These are phyloP conservation scores for Ophiostoma fasciatum DNA, from an alignment of 2,329 filamentous ascomycete species.

Conservation along the genomic window DNA sequence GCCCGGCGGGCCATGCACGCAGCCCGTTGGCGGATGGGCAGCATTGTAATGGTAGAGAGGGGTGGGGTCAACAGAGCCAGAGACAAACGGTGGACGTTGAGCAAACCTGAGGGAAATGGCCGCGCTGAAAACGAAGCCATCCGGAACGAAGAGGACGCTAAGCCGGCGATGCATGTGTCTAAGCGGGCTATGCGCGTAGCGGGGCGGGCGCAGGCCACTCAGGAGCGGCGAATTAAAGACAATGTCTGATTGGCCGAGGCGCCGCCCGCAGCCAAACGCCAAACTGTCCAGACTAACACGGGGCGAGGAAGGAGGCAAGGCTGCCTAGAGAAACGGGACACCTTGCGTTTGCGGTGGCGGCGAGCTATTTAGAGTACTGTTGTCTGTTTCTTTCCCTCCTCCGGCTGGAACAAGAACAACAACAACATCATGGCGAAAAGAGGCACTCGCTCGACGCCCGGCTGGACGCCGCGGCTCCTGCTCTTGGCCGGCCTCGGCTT, in stretches of 20 bases:
- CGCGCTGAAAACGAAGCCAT: slow-evolving; percentile 5
- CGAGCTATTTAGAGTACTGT: too few relatives aligned
- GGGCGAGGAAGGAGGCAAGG: slow-evolving; percentile 8
- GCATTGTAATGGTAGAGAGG: slow-evolving; percentile 17
- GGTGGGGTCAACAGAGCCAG: background rate
- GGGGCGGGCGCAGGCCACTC: slow-evolving; percentile 4
- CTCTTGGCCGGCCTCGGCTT: slow-evolving; percentile 17
- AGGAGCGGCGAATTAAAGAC: slow-evolving; percentile 8
- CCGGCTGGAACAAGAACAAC: too few relatives aligned
- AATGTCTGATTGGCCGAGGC: slow-evolving; percentile 7
- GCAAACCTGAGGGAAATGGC: slow-evolving; percentile 4
- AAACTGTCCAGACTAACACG: too few relatives aligned
- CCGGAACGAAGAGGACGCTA: background rate
- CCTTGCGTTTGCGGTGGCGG: too few relatives aligned
- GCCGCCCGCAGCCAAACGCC: too few relatives aligned
- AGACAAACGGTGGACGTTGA: background rate
- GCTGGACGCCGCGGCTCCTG: background rate
- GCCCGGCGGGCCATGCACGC: slow-evolving; percentile 23
- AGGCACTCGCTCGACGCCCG: background rate
- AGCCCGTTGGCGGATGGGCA: slow-evolving; percentile 22
- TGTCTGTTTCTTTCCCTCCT: too few relatives aligned
- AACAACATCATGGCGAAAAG: too few relatives aligned
- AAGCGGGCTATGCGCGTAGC: background rate
- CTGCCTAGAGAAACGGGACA: slow-evolving; percentile 5
- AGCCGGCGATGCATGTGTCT: too few relatives aligned